These are phyloP conservation scores for Fonsecaea multimorphosa DNA, from an alignment of 2,329 filamentous ascomycete genomes.

Conservation along the genomic window DNA sequence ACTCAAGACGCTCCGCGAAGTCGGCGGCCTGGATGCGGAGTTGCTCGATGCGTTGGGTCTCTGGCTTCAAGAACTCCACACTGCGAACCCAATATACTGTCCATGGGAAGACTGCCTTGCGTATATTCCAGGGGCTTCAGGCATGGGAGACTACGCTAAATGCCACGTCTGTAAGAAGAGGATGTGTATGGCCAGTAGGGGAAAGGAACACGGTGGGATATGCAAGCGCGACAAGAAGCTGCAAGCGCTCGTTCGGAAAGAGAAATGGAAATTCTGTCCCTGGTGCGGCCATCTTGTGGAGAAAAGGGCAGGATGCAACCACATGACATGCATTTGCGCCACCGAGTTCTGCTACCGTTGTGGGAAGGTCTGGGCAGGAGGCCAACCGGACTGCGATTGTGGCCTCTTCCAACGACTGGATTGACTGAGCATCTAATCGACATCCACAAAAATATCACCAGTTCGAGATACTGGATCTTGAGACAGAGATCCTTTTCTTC, in stretches of 20 bases:
- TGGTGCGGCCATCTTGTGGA: constrained; percentile 31
- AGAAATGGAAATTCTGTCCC: constrained; percentile 33
- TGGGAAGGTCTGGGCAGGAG: not conserved
- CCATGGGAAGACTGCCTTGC: constrained; percentile 18
- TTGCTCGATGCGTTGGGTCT: not conserved
- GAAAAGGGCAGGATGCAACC: constrained; percentile 28
- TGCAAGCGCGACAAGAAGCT: constrained; percentile 18
- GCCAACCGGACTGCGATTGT: not conserved
- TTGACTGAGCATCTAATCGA: not conserved
- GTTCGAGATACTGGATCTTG: not conserved
- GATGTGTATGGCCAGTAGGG: constrained; percentile 20
- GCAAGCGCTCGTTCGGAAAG: constrained; percentile 13
- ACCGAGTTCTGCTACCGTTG: constrained; percentile 30
- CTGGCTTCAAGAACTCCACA: constrained; percentile 14
- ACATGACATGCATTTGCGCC: constrained; percentile 32
- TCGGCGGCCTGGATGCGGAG: not conserved
- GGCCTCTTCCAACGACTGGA: not conserved
- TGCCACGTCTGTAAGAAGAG: constrained; percentile 16
- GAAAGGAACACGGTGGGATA: constrained; percentile 18
- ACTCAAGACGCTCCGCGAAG: not conserved
- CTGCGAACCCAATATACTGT: constrained; percentile 20
- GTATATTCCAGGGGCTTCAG: constrained; percentile 8
- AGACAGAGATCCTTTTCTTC: not conserved
- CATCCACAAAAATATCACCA: not conserved
- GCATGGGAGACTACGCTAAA: constrained; percentile 4